Base-by-base conservation (phyloP, 1,284 basidiomycete species). In the Ustilago crameri region DNA sequence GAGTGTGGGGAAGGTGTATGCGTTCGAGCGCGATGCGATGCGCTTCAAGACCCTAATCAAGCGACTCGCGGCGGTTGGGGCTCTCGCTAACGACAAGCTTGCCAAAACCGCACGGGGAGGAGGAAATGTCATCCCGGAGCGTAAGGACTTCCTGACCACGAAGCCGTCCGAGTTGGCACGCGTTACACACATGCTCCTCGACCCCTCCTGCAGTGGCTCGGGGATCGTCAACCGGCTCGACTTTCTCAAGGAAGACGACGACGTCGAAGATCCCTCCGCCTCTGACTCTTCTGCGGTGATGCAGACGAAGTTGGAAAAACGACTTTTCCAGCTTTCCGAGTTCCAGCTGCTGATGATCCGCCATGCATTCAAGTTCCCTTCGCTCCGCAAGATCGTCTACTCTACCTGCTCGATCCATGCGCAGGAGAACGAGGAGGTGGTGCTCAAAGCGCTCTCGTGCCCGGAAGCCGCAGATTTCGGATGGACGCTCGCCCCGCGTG, bases 321-420 rank as follows among this genome's bases (percentile, higher is more conserved):
- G 57, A 0, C 66, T 83, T 2, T 26, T 26, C 1, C 54, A 52
- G 30, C 57, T 83, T 3, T 57, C 65, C 9, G 59, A 55, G 9
- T 74, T 83, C 84, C 96, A 98, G 81, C 86, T 93, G n/a, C 87
- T 89, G 83, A 95, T 98, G 89, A 90, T 98, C 75, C 89, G 88
- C 74, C 96, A 98, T 80, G 95, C 95, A 9, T 93, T 98, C 90
- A 90, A 90, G 82, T 98, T 93, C 77, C 87, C 87, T 0, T 79
- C 84, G 2, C 87, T 87, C 3, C 74, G 86, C 51, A 89, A 88
- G 71, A 91, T 98, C 61, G 93, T 95, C 17, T 98, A 98, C 84
- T 98, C 94, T 20, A 98, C 95, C 12, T 98, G 95, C 84, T 95
- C 93, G 62, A 87, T 97, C 45, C 91, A 98, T 83, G 88, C 90